Percentiles rank a stretch among this genome's conserved stretches.
Evolutionary conservation across 495 filamentous ascomycete species (phyloP).

Genomic region (Penicillium paradoxum): DNA sequence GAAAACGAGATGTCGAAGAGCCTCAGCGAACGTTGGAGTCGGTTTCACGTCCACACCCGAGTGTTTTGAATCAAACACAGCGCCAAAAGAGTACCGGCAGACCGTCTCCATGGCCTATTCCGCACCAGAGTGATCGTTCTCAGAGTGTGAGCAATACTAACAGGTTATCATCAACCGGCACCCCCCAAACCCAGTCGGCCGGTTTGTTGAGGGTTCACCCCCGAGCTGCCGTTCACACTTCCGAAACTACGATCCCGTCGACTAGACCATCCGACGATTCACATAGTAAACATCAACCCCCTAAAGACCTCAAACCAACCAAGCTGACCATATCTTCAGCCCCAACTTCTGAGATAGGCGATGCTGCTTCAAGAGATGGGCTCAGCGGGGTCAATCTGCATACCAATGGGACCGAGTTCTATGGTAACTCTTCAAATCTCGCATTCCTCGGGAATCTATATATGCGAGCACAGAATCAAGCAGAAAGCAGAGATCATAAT

Average conservation of each 20-base stretch:
- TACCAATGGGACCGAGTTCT: slow-evolving; percentile 29
- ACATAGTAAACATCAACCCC: background rate
- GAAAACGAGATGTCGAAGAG: slow-evolving; percentile 4
- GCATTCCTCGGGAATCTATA: slow-evolving; percentile 24
- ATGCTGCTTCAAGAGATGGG: slow-evolving; percentile 20
- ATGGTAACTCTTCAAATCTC: slow-evolving; percentile 25
- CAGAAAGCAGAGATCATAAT: slow-evolving; percentile 4
- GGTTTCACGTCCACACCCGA: background rate
- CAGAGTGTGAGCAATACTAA: background rate
- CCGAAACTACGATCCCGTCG: background rate
- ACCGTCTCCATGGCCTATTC: slow-evolving; percentile 20
- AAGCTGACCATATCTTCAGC: background rate
- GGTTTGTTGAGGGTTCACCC: too few species aligned
- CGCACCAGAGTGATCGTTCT: background rate
- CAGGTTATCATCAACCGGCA: background rate
- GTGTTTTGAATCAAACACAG: background rate
- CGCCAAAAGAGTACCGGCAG: slow-evolving; percentile 3
- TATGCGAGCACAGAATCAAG: slow-evolving; percentile 18
- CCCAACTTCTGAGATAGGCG: slow-evolving; percentile 13
- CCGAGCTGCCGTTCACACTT: background rate
- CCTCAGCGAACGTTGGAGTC: slow-evolving; percentile 8
- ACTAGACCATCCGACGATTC: background rate
- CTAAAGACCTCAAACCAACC: background rate
- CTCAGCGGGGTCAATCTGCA: slow-evolving; percentile 24
- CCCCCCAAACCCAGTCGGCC: background rate